phyloP scores from a whole-genome alignment of 176 grass and related monocot genomes.

The Aegilops tauschii region DNA sequence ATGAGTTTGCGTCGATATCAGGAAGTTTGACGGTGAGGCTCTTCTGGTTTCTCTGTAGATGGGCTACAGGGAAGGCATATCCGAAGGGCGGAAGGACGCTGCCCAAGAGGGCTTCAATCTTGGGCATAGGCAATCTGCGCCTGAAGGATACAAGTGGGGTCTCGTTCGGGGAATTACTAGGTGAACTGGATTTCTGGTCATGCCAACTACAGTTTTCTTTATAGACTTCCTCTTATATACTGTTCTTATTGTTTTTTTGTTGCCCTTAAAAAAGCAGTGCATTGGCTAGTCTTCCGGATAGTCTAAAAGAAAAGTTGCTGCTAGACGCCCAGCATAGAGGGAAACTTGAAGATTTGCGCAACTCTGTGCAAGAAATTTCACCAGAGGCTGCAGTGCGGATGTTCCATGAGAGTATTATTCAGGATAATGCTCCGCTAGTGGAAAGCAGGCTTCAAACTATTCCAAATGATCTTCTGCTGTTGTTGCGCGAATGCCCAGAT shows the following conservation, averaged over 20 bases:
- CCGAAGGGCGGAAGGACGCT: constrained; percentile 64
- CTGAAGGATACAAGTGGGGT: constrained; percentile 75
- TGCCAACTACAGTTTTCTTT: neutral
- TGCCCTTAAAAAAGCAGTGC: constrained; percentile 36
- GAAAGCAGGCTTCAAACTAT: constrained; percentile 40
- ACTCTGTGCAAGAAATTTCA: constrained; percentile 31
- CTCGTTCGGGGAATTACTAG: constrained; percentile 68
- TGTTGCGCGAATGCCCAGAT: constrained; percentile 48
- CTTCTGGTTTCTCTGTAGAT: constrained; percentile 11
- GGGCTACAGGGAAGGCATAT: constrained; percentile 91
- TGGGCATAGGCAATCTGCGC: constrained; percentile 76
- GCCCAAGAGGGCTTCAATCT: constrained; percentile 86
- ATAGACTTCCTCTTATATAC: neutral
- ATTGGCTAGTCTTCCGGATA: constrained; percentile 44
- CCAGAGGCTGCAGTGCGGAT: constrained; percentile 39
- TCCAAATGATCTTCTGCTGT: constrained; percentile 37
- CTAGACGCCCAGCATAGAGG: constrained; percentile 26
- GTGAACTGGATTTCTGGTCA: constrained; percentile 20
- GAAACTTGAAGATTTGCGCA: constrained; percentile 28
- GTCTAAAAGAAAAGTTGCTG: constrained; percentile 43
- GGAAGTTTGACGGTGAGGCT: neutral
- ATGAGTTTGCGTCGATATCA: neutral
- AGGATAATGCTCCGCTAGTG: constrained; percentile 5
- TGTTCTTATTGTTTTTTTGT: neutral
- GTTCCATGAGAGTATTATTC: constrained; percentile 35